Base-by-base conservation (phyloP, 345 rosid species). In the Psidium guajava region DNA sequence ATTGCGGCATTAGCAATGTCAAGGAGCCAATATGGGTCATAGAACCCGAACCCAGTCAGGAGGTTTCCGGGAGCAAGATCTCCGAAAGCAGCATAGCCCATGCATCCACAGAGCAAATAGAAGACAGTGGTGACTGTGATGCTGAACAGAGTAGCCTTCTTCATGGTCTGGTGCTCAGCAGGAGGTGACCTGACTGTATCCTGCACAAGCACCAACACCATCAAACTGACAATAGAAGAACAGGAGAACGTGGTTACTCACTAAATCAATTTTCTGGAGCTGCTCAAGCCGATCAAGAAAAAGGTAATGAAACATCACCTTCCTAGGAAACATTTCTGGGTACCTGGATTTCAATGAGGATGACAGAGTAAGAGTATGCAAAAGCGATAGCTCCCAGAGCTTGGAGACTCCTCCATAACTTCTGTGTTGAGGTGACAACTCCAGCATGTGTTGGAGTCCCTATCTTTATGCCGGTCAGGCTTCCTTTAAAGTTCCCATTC, bases 61-160 rank as follows among this genome's bases (percentile, higher is more conserved):
- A 94, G 94, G 88, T 94, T 96, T 59, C 94, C 95, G 1, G 98
- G 98, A 12, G 96, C 92, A 5, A 85, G 82, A 87, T 96, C 94
- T 11, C 96, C 98, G 32, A 96, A 93, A n/a, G 98, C 96, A 16
- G 96, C 98, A 49, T 94, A 96, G 2, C 98, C 96, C 42, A 94
- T 86, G 89, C 96, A 93, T 61, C 98, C 98, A 50, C 98, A 96
- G 54, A 93, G 91, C 77, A 94, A 55, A 86, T 92, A 96, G 89
- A 94, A 96, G 81, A 86, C 20, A 8, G 96, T 96, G 15, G 93
- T 91, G 55, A 93, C 89, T 1, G 36, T 51, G 80, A 94, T 88
- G 83, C 94, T 92, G 57, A 90, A 75, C 7, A 82, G 1, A 1
- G 96, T 91, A 21, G 96, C 98, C 85, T 94, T 96, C 93, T 93